Conservation (phyloP, 163 green algal species). For the Smithsoniella earleae region DNA sequence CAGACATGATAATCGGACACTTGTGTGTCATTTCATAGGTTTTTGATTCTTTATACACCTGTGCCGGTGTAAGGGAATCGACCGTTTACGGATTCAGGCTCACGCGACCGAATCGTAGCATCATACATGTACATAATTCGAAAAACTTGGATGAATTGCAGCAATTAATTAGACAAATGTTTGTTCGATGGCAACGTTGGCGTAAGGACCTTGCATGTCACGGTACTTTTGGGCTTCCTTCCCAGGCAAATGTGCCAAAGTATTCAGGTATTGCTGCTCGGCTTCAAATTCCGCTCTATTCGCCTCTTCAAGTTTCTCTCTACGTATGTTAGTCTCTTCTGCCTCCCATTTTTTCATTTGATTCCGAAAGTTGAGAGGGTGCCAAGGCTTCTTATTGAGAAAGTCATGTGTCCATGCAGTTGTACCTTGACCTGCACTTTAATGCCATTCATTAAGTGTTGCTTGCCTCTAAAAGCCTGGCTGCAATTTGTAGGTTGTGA, state of each 20-base stretch:
- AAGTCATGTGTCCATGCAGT: slow-evolving; percentile 25
- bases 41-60: no score
- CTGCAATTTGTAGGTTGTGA: not conserved
- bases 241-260: slow-evolving; percentile 4
- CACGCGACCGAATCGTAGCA: no score
- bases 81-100: no score
- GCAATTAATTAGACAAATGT: no score
- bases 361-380: slow-evolving; percentile 16
- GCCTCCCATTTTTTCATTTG: not conserved
- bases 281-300: slow-evolving; percentile 16
- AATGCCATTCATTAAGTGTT: not conserved
- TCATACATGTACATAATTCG: no score
- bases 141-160: no score
- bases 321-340: not conserved
- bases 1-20: no score
- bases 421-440: not conserved
- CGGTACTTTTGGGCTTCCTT: slow-evolving; percentile 30
- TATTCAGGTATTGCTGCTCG: slow-evolving; percentile 15
- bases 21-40: no score
- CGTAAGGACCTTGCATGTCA: slow-evolving; percentile 9
- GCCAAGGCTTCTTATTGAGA: slow-evolving; percentile 29
- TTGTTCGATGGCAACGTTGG: no score
- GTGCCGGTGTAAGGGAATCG: no score
- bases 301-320: slow-evolving; percentile 15
- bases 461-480: not conserved